phyloP scores from a whole-genome alignment of 352 stramenopile genomes.

The Globisporangium acanthophoron region DNA sequence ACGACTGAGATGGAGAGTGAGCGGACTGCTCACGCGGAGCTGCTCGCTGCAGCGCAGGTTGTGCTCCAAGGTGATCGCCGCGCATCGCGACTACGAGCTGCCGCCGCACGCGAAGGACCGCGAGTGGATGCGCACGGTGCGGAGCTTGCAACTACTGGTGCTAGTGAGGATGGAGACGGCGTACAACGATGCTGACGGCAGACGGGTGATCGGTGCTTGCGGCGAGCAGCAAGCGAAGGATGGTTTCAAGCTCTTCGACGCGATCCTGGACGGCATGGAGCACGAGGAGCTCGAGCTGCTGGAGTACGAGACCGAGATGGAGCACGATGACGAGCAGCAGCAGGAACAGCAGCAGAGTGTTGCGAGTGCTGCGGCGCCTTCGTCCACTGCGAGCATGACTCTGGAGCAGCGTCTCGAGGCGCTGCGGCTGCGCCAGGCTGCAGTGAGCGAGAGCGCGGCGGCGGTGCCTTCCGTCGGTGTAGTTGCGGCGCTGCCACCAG shows the following conservation, averaged over 20 bases:
- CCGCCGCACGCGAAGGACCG: conserved; percentile 51
- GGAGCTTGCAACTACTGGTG: background rate
- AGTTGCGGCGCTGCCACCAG: background rate
- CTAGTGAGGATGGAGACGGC: background rate
- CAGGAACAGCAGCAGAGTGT: conserved; percentile 10
- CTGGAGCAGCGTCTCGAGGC: conserved; percentile 51
- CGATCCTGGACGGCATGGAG: conserved; percentile 79
- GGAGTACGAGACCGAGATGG: conserved; percentile 43
- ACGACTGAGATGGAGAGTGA: background rate
- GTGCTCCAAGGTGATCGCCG: conserved; percentile 64
- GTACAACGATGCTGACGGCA: no score
- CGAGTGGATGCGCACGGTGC: conserved; percentile 59
- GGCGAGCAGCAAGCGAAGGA: conserved; percentile 49
- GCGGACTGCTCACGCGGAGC: background rate
- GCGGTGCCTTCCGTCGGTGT: background rate
- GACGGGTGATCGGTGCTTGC: background rate
- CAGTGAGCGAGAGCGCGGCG: conserved; percentile 1
- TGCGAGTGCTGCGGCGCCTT: background rate
- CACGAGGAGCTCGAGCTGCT: conserved; percentile 53
- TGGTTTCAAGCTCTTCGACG: conserved; percentile 61
- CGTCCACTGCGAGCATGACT: conserved; percentile 14
- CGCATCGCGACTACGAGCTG: conserved; percentile 56
- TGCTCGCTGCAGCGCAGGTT: conserved; percentile 27
- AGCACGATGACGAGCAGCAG: conserved; percentile 14
- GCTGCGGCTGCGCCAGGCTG: conserved; percentile 34